Evolutionary conservation across 805 yeast species (phyloP).

Genomic region (Nakazawaea siamensis): DNA sequence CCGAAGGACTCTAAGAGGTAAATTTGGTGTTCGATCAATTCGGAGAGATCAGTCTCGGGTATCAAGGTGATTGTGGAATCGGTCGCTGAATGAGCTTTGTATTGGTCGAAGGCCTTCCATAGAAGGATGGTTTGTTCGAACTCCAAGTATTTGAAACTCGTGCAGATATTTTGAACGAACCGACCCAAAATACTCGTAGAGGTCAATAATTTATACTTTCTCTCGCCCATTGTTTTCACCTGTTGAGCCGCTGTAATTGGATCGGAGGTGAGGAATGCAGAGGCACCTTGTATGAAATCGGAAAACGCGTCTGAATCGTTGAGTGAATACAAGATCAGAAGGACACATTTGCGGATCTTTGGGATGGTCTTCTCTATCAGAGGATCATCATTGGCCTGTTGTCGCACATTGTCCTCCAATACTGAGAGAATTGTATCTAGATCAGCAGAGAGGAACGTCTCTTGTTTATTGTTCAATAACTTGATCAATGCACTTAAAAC

Average conservation of each 20-base stretch:
- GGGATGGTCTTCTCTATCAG: no score
- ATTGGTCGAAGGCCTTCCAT: constrained; percentile 32
- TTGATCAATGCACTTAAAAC: no score
- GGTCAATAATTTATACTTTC: constrained; percentile 19
- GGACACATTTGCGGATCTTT: no score
- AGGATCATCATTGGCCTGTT: no score
- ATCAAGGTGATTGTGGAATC: constrained; percentile 22
- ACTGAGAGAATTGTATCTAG: no score
- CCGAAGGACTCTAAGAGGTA: constrained; percentile 43
- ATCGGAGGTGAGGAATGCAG: constrained; percentile 25
- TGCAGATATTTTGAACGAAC: constrained; percentile 31
- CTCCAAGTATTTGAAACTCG: constrained; percentile 33
- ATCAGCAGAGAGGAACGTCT: no score
- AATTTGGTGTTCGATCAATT: constrained; percentile 45
- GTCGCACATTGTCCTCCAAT: no score
- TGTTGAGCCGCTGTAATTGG: constrained; percentile 12
- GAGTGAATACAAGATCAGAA: constrained; percentile 39
- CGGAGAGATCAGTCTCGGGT: constrained; percentile 43
- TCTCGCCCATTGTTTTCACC: neutral
- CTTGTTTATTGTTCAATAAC: no score
- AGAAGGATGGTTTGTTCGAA: constrained; percentile 37
- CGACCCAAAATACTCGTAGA: constrained; percentile 35
- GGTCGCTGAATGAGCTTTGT: constrained; percentile 17
- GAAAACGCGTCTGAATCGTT: constrained; percentile 40
- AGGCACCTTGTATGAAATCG: constrained; percentile 24